A percentile compares a stretch with the other conserved stretches of the same genome.
These are phyloP conservation scores for Euclidium syriacum DNA, from an alignment of 345 rosid genomes.

Conservation along the genomic window DNA sequence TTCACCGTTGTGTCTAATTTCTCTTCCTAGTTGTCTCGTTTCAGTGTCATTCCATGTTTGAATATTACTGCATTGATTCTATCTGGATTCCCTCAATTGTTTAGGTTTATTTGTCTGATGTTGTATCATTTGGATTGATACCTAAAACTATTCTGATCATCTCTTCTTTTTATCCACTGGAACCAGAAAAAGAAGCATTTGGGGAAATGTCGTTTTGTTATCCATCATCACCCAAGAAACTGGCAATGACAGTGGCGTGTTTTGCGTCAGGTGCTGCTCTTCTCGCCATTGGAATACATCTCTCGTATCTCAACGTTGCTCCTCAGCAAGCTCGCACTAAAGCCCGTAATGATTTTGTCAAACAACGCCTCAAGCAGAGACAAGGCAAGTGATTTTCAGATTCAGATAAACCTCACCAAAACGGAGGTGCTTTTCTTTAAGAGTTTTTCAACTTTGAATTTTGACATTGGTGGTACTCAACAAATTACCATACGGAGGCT, in stretches of 20 bases:
- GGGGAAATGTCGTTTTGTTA: constrained; percentile 48
- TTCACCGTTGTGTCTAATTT: neutral
- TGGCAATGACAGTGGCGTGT: constrained; percentile 56
- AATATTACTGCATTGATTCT: too few relatives aligned
- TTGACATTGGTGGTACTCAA: too few relatives aligned
- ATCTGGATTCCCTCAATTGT: too few relatives aligned
- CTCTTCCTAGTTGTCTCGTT: neutral
- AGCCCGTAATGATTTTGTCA: constrained; percentile 75
- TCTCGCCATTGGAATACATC: constrained; percentile 43
- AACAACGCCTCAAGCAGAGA: constrained; percentile 49
- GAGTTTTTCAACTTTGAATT: too few relatives aligned
- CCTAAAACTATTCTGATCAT: too few relatives aligned
- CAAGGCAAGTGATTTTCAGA: constrained; percentile 33
- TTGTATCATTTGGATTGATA: too few relatives aligned
- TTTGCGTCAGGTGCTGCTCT: constrained; percentile 52
- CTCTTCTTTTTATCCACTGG: too few relatives aligned
- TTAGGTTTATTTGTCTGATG: too few relatives aligned
- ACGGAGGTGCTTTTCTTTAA: too few relatives aligned
- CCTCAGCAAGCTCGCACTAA: constrained; percentile 80
- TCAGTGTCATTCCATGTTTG: neutral
- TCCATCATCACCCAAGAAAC: constrained; percentile 59
- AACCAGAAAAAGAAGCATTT: too few relatives aligned
- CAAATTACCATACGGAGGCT: too few relatives aligned
- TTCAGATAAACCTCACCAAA: too few relatives aligned
- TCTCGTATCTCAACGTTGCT: constrained; percentile 46